Conservation (phyloP, 2,329 filamentous ascomycete genomes). For the Sporothrix variecibatus region DNA sequence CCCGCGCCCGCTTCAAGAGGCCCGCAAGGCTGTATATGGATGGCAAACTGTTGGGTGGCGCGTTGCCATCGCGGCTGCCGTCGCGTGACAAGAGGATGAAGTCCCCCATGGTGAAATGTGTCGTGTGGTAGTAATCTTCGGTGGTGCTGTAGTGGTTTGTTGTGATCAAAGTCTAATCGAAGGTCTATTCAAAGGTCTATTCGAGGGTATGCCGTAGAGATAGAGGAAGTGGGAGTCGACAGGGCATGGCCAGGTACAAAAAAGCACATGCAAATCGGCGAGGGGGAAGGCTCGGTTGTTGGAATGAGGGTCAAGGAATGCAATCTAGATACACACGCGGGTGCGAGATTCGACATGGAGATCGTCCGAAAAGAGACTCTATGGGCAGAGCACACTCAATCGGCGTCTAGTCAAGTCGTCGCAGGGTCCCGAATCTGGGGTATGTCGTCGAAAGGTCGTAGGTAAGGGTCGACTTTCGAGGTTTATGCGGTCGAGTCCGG, state of each 20-base stretch:
- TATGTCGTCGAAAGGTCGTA: background rate
- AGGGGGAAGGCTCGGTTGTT: background rate
- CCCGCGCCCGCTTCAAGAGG: background rate
- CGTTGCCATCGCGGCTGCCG: slow-evolving; percentile 18
- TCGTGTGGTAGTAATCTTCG: background rate
- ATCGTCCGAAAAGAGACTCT: background rate
- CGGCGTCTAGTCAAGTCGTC: background rate
- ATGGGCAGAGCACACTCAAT: background rate
- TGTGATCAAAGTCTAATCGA: background rate
- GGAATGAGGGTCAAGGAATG: slow-evolving; percentile 17
- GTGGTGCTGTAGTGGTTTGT: background rate
- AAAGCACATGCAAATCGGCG: background rate
- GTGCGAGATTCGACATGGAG: background rate
- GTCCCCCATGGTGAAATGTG: slow-evolving; percentile 21
- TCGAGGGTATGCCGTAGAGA: background rate
- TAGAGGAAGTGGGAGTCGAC: background rate
- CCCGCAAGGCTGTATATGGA: slow-evolving; percentile 5
- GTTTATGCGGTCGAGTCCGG: background rate
- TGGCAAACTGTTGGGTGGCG: background rate
- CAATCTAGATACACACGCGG: background rate
- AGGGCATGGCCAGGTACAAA: background rate
- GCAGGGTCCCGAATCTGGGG: background rate
- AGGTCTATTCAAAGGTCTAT: background rate
- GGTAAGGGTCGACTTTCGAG: background rate
- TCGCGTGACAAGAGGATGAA: slow-evolving; percentile 25